A percentile compares a stretch with the other conserved stretches of the same genome.
phyloP scores from a whole-genome alignment of 306 rosid genomes.

The Glycine latifolia region DNA sequence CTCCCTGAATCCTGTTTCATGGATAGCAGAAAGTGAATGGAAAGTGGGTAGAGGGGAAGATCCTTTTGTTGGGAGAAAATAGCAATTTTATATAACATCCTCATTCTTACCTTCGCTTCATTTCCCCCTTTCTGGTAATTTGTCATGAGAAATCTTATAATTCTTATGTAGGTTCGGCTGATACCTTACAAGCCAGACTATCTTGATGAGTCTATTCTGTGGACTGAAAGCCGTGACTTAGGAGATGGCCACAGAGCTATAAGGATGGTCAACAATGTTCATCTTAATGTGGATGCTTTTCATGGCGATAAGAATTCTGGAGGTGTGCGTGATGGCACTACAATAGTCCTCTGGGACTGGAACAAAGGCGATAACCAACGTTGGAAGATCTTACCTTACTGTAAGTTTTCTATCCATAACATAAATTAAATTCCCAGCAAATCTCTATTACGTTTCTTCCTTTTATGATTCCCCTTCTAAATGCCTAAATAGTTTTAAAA shows the following conservation, averaged over 20 bases:
- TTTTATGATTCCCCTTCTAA: constrained; percentile 25
- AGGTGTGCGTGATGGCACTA: constrained; percentile 86
- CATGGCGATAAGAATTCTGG: constrained; percentile 83
- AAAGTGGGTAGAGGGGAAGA: not conserved
- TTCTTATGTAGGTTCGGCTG: constrained; percentile 69
- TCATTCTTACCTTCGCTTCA: not conserved
- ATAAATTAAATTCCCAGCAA: not conserved
- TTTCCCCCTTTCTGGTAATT: not conserved
- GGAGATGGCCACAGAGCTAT: constrained; percentile 72
- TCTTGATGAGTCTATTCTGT: constrained; percentile 79
- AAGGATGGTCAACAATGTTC: constrained; percentile 84
- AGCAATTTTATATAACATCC: not conserved
- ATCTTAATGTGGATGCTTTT: constrained; percentile 78
- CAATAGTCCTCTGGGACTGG: constrained; percentile 78
- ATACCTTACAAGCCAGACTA: constrained; percentile 60
- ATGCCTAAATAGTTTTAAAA: not conserved
- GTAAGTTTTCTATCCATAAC: constrained; percentile 58
- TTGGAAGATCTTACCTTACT: constrained; percentile 74
- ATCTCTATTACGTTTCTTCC: not conserved
- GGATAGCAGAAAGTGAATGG: not conserved
- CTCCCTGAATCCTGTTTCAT: not conserved
- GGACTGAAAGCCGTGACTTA: constrained; percentile 80
- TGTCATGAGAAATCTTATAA: constrained; percentile 1
- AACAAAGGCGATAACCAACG: constrained; percentile 83
- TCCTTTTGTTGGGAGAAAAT: not conserved